Percentiles rank a stretch among this genome's conserved stretches.
Conservation (phyloP, 2,329 filamentous ascomycete genomes). For the Claviceps sorghi region DNA sequence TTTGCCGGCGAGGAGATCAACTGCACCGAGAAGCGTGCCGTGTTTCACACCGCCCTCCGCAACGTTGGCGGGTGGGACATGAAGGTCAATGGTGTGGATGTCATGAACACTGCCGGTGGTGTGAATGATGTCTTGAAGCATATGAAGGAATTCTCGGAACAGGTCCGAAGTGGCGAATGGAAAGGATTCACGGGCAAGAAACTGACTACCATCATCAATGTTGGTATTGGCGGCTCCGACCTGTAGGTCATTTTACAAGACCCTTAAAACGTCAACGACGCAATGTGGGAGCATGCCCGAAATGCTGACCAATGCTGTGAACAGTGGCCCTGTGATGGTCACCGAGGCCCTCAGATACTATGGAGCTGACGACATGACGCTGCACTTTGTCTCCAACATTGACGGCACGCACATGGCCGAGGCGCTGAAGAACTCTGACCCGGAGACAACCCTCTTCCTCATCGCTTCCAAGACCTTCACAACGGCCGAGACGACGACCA, state of each 20-base stretch:
- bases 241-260: constrained; percentile 49
- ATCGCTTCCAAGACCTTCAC: constrained; percentile 99
- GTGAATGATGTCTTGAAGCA: constrained; percentile 86
- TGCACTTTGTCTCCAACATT: constrained; percentile 99
- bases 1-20: constrained; percentile 98
- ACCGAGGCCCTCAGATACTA: constrained; percentile 95
- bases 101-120: constrained; percentile 76
- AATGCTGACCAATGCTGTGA: neutral
- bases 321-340: constrained; percentile 92
- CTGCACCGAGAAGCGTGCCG: constrained; percentile 92
- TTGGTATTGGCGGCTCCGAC: constrained; percentile 96
- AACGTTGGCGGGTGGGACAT: constrained; percentile 73
- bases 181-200: constrained; percentile 96
- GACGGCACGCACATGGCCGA: constrained; percentile 97
- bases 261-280: neutral
- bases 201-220: constrained; percentile 90
- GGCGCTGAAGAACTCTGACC: constrained; percentile 74
- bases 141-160: constrained; percentile 96
- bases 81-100: constrained; percentile 80
- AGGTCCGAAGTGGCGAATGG: constrained; percentile 89
- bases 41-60: constrained; percentile 88
- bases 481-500: constrained; percentile 91
- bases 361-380: constrained; percentile 66
- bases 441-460: constrained; percentile 97
- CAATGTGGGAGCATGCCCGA: neutral